Conservation (phyloP, 768 basidiomycete genomes). For the Pleurotus eryngii region DNA sequence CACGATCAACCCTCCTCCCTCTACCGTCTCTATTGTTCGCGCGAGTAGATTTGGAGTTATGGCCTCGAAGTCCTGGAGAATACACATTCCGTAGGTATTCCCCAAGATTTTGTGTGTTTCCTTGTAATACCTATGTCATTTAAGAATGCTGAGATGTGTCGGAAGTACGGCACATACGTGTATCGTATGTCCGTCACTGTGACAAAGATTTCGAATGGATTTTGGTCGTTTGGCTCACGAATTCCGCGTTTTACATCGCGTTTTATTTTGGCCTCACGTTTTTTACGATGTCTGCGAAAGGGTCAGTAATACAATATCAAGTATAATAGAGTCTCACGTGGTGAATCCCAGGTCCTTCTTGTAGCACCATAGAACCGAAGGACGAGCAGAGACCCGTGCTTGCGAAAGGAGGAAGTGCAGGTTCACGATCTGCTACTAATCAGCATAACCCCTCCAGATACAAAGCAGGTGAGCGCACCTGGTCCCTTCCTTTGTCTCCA, state of each 20-base stretch:
- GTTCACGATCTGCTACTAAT: slow-evolving; percentile 71
- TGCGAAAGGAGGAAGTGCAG: slow-evolving; percentile 94
- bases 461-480: slow-evolving; percentile 44
- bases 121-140: slow-evolving; percentile 76
- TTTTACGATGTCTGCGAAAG: slow-evolving; percentile 79
- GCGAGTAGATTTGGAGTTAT: slow-evolving; percentile 97
- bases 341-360: slow-evolving; percentile 98
- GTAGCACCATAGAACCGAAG: slow-evolving; percentile 97
- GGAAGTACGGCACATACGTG: slow-evolving; percentile 53
- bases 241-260: slow-evolving; percentile 93
- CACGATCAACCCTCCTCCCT: slow-evolving; percentile 89
- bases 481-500: slow-evolving; percentile 90
- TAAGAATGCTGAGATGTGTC: background rate
- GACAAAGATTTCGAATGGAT: slow-evolving; percentile 97
- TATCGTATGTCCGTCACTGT: slow-evolving; percentile 99
- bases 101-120: slow-evolving; percentile 96
- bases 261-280: slow-evolving; percentile 95
- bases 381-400: slow-evolving; percentile 81
- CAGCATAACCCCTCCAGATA: background rate
- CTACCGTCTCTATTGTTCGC: slow-evolving; percentile 95
- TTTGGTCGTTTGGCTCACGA: slow-evolving; percentile 91
- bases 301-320: slow-evolving; percentile 5
- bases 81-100: slow-evolving; percentile 96
- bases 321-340: slow-evolving; percentile 45
- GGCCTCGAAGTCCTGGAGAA: slow-evolving; percentile 97